phyloP scores from a whole-genome alignment of 108 stramenopile species.

The Licmophora abbreviata region DNA sequence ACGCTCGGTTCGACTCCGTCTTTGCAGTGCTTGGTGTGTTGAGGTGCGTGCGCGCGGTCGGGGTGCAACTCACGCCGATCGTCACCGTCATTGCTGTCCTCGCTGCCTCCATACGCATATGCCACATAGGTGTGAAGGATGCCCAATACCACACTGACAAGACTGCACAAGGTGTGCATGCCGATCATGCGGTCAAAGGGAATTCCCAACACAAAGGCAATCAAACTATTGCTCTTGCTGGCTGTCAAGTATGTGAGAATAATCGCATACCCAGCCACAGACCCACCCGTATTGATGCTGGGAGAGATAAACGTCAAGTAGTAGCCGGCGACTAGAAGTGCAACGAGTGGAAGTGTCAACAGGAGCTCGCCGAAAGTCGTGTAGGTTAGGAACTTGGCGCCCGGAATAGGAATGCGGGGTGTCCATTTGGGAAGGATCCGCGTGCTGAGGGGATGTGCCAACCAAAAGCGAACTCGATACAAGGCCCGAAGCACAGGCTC shows the following conservation, averaged over 20 bases:
- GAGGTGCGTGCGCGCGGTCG: neutral
- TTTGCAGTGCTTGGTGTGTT: too few species aligned
- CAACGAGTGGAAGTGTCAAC: conserved; percentile 8
- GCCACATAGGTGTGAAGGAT: conserved; percentile 2
- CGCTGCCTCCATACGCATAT: neutral
- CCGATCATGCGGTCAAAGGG: conserved; percentile 9
- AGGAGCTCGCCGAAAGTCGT: conserved; percentile 20
- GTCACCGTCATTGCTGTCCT: too few species aligned
- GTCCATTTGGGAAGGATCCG: conserved; percentile 8
- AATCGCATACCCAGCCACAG: conserved; percentile 11
- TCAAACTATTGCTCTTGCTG: conserved; percentile 4
- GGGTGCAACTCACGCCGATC: neutral
- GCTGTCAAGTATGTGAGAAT: conserved; percentile 6
- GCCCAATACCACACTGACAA: neutral
- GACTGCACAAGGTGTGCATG: conserved; percentile 1
- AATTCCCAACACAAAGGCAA: conserved; percentile 8
- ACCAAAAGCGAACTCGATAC: conserved; percentile 7
- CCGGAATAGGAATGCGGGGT: conserved; percentile 7
- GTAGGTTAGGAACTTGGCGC: neutral
- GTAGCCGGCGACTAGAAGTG: conserved; percentile 12
- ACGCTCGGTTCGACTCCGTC: conserved; percentile 3
- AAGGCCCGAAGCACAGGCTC: conserved; percentile 1
- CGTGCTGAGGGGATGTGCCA: conserved; percentile 13
- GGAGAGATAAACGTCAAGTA: conserved; percentile 12
- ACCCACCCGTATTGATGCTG: conserved; percentile 4